Evolutionary conservation across 371 early-diverging fungal species (phyloP).

Genomic region (Rhizopus arrhizus): DNA sequence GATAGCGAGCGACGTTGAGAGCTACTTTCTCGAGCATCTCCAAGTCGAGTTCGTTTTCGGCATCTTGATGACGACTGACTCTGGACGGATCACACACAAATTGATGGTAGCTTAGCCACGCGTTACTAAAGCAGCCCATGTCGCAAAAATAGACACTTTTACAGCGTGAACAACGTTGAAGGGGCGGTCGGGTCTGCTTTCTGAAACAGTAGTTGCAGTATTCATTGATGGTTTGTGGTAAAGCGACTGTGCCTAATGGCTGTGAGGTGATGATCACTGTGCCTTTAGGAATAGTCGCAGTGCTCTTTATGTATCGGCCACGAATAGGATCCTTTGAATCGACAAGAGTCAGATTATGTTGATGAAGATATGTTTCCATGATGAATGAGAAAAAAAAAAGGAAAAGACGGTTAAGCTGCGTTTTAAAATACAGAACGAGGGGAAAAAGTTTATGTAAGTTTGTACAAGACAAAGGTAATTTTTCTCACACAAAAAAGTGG

Average conservation of each 20-base stretch:
- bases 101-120: conserved; percentile 54
- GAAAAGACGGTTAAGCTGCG: no score
- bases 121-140: conserved; percentile 49
- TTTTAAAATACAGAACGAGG: no score
- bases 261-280: conserved; percentile 44
- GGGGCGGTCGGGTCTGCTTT: conserved; percentile 27
- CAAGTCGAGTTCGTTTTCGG: conserved; percentile 33
- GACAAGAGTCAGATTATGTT: conserved; percentile 11
- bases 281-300: conserved; percentile 27
- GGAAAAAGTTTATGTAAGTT: no score
- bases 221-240: conserved; percentile 36
- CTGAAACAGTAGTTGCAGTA: conserved; percentile 51
- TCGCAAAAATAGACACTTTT: conserved; percentile 51
- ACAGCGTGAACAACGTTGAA: conserved; percentile 55
- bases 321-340: conserved; percentile 26
- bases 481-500: no score
- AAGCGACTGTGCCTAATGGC: conserved; percentile 43
- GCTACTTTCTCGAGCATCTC: conserved; percentile 52
- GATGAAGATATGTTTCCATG: conserved; percentile 16
- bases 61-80: conserved; percentile 3
- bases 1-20: conserved; percentile 35
- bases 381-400: background rate
- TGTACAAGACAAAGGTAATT: no score
- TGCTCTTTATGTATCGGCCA: conserved; percentile 35
- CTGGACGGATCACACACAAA: conserved; percentile 32